These are phyloP conservation scores for Lentinula raphanica DNA, from an alignment of 768 basidiomycete species.

Conservation along the genomic window DNA sequence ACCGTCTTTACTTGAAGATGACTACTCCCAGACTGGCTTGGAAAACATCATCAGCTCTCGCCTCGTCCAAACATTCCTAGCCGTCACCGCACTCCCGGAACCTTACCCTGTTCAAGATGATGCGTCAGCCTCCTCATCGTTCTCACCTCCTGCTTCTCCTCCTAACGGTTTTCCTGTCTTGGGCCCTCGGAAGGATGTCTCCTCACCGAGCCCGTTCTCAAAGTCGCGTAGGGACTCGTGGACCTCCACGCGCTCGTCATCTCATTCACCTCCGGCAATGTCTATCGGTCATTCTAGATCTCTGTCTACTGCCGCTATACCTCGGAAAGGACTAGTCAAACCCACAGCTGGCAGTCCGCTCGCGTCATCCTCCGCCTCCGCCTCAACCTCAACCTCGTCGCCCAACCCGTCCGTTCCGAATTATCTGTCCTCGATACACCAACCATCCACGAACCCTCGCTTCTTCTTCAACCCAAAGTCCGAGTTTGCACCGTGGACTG, in stretches of 20 bases:
- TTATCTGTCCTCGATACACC: slow-evolving; percentile 76
- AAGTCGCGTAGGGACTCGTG: not conserved
- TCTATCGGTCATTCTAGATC: not conserved
- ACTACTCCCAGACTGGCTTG: slow-evolving; percentile 62
- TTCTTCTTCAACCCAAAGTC: slow-evolving; percentile 57
- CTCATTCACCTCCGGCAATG: not conserved
- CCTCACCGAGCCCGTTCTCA: not conserved
- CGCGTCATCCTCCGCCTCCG: slow-evolving; percentile 22
- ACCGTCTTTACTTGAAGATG: slow-evolving; percentile 33
- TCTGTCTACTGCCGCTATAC: not conserved
- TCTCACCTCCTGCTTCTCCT: not conserved
- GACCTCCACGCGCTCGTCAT: not conserved
- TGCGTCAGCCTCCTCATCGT: not conserved
- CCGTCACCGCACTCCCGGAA: slow-evolving; percentile 37
- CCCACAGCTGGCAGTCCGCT: slow-evolving; percentile 8
- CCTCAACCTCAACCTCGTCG: slow-evolving; percentile 23
- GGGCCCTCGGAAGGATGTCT: not conserved
- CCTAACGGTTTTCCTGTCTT: not conserved
- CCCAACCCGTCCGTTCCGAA: slow-evolving; percentile 34
- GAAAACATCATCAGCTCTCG: slow-evolving; percentile 70
- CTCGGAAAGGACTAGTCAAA: slow-evolving; percentile 16
- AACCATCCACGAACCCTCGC: slow-evolving; percentile 77
- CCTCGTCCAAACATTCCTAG: slow-evolving; percentile 73
- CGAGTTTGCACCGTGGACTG: slow-evolving; percentile 51
- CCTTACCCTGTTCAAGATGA: slow-evolving; percentile 1